Percentiles rank a stretch among this genome's conserved stretches.
Evolutionary conservation across 2,329 filamentous ascomycete species (phyloP).

Genomic region (Passalora sequoiae): DNA sequence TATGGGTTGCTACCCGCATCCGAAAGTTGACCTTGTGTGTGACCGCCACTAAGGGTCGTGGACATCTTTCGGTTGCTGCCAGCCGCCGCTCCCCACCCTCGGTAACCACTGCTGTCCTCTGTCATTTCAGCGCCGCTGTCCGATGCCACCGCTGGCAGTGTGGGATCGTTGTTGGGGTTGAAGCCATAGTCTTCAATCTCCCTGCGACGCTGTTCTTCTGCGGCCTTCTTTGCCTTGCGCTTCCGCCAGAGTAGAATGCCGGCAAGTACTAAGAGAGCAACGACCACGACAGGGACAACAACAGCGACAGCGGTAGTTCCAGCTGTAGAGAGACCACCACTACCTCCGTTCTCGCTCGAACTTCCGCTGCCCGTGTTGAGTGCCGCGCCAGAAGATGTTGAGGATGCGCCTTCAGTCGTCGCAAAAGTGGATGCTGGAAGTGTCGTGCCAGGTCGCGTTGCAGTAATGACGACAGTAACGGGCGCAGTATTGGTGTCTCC

Average conservation of each 20-base stretch:
- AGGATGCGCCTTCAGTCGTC: slow-evolving; percentile 1
- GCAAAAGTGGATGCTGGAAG: slow-evolving; percentile 10
- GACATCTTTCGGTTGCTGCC: slow-evolving; percentile 70
- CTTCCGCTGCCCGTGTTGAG: slow-evolving; percentile 11
- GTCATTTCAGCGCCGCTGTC: slow-evolving; percentile 62
- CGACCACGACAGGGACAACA: slow-evolving; percentile 83
- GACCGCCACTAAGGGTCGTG: slow-evolving; percentile 77
- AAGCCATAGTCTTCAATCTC: slow-evolving; percentile 97
- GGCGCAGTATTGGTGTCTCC: slow-evolving; percentile 8
- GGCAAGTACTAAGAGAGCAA: slow-evolving; percentile 71
- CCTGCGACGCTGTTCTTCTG: slow-evolving; percentile 83
- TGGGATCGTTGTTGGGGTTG: slow-evolving; percentile 94
- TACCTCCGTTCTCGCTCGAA: slow-evolving; percentile 5
- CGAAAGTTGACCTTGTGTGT: slow-evolving; percentile 51
- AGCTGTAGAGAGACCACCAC: slow-evolving; percentile 52
- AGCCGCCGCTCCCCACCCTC: slow-evolving; percentile 72
- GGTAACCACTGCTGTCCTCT: slow-evolving; percentile 77
- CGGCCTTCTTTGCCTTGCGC: slow-evolving; percentile 76
- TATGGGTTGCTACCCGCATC: slow-evolving; percentile 56
- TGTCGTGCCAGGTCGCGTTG: slow-evolving; percentile 9
- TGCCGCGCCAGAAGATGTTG: slow-evolving; percentile 9
- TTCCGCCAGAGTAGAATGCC: slow-evolving; percentile 83
- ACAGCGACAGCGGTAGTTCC: slow-evolving; percentile 88
- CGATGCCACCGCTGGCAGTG: slow-evolving; percentile 57
- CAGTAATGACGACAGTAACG: slow-evolving; percentile 16